These are phyloP conservation scores for Vigna hirtella DNA, from an alignment of 306 rosid species.

Conservation along the genomic window DNA sequence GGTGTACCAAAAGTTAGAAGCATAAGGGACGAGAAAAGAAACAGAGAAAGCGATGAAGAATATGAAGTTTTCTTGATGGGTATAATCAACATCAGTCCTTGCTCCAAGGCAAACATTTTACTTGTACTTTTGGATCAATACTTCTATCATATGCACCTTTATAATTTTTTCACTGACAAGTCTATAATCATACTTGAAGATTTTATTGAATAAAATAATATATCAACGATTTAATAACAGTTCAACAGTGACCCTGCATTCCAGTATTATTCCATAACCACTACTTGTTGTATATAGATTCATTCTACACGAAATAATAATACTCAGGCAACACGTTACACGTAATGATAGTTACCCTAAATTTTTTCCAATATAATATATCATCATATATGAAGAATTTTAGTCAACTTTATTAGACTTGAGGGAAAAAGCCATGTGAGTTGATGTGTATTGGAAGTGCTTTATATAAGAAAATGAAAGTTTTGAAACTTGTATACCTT, in stretches of 20 bases:
- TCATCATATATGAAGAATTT: conserved; percentile 9
- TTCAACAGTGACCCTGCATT: conserved; percentile 4
- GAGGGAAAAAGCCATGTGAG: conserved; percentile 27
- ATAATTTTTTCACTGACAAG: neutral
- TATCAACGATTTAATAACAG: conserved; percentile 10
- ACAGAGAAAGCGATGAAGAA: conserved; percentile 33
- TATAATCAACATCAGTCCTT: conserved; percentile 33
- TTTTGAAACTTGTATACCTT: conserved; percentile 17
- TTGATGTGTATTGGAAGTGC: conserved; percentile 6
- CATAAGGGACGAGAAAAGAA: conserved; percentile 19
- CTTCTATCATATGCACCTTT: neutral
- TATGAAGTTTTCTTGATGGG: conserved; percentile 21
- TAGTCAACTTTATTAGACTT: conserved; percentile 16
- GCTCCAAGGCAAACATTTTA: conserved; percentile 14
- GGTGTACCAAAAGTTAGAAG: conserved; percentile 15
- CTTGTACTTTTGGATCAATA: conserved; percentile 25
- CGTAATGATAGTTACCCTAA: conserved; percentile 9
- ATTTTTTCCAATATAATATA: conserved; percentile 15
- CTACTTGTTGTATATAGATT: neutral
- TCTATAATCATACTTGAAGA: neutral
- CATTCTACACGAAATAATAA: neutral
- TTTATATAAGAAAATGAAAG: conserved; percentile 6
- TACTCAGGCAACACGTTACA: neutral
- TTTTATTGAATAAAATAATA: neutral
- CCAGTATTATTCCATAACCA: conserved; percentile 9